Conservation (phyloP, 2,329 filamentous ascomycete species). For the Alternaria sp. region DNA sequence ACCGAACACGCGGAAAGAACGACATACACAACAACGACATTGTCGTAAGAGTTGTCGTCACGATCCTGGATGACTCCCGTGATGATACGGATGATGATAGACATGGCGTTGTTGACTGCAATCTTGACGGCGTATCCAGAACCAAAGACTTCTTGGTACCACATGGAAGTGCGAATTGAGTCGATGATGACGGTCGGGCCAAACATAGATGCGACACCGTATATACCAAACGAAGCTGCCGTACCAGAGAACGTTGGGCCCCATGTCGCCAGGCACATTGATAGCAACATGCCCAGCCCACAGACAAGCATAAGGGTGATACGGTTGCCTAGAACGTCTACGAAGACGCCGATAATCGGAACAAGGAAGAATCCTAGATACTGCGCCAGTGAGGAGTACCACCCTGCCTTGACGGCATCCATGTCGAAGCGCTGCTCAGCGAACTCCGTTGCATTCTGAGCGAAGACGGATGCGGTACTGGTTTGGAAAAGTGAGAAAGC, state of each 20-base stretch:
- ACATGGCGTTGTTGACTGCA: constrained; percentile 71
- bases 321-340: constrained; percentile 66
- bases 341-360: constrained; percentile 63
- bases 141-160: constrained; percentile 68
- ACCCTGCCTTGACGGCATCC: constrained; percentile 65
- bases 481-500: constrained; percentile 68
- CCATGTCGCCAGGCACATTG: constrained; percentile 66
- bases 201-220: constrained; percentile 64
- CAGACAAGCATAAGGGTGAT: constrained; percentile 58
- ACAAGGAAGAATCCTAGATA: constrained; percentile 68
- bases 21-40: constrained; percentile 66
- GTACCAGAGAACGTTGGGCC: constrained; percentile 61
- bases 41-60: constrained; percentile 65
- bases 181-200: constrained; percentile 69
- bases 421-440: constrained; percentile 68
- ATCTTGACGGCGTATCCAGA: constrained; percentile 69
- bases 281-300: constrained; percentile 60
- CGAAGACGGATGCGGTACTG: constrained; percentile 63
- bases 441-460: constrained; percentile 68
- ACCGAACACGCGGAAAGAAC: constrained; percentile 62
- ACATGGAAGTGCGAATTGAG: constrained; percentile 67
- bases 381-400: constrained; percentile 67
- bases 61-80: constrained; percentile 67
- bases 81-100: constrained; percentile 66
- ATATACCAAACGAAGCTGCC: constrained; percentile 68